phyloP scores from a whole-genome alignment of 495 filamentous ascomycete genomes.

The Trichoderma reesei region DNA sequence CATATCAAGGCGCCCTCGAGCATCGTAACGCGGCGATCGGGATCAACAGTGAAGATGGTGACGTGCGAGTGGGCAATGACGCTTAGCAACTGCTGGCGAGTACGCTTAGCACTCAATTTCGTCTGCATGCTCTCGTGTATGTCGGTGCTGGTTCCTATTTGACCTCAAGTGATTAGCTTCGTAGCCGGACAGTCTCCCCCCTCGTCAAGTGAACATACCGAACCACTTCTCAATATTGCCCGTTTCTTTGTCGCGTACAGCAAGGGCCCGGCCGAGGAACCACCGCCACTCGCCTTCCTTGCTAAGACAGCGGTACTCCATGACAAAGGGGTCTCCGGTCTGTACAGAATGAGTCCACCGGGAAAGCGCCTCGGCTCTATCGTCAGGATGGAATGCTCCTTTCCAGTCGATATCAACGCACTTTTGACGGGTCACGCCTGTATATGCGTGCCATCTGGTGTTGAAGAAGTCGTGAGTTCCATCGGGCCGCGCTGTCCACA shows the following conservation, averaged over 20 bases:
- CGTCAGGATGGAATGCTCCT: slow-evolving; percentile 43
- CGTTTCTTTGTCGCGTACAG: slow-evolving; percentile 48
- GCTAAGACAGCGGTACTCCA: slow-evolving; percentile 56
- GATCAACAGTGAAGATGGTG: slow-evolving; percentile 58
- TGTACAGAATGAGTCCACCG: slow-evolving; percentile 47
- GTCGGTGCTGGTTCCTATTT: slow-evolving; percentile 48
- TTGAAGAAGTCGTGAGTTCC: slow-evolving; percentile 59
- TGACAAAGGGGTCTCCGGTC: slow-evolving; percentile 54
- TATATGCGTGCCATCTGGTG: slow-evolving; percentile 61
- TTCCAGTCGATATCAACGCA: slow-evolving; percentile 33
- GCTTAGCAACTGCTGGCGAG: slow-evolving; percentile 51
- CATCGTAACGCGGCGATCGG: slow-evolving; percentile 45
- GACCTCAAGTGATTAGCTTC: neutral
- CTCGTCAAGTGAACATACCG: slow-evolving; percentile 27
- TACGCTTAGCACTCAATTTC: slow-evolving; percentile 47
- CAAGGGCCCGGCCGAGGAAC: slow-evolving; percentile 60
- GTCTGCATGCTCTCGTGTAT: slow-evolving; percentile 55
- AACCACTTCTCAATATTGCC: slow-evolving; percentile 64
- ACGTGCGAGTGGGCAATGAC: slow-evolving; percentile 60
- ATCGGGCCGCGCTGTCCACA: slow-evolving; percentile 53
- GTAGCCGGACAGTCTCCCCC: neutral
- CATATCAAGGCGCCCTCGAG: slow-evolving; percentile 52
- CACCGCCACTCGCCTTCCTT: slow-evolving; percentile 57
- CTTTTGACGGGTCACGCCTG: slow-evolving; percentile 48
- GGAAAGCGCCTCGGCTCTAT: slow-evolving; percentile 39